Base-by-base conservation (phyloP, 495 filamentous ascomycete genomes). In the Penicillium tannophilum region DNA sequence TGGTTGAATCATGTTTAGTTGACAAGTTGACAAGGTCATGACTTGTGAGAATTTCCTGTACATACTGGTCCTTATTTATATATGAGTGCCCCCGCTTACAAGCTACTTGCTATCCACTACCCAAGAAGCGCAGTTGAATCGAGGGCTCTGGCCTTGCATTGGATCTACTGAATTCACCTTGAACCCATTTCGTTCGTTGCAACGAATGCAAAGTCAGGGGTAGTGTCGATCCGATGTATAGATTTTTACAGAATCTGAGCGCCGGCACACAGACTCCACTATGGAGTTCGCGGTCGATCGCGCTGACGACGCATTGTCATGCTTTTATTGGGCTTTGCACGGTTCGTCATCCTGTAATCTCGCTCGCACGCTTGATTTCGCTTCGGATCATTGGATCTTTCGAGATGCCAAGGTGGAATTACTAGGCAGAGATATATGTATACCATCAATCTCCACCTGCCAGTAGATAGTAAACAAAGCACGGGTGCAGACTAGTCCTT, bases 291-390 rank as follows among this genome's bases (percentile, higher is more conserved):
- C 47, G 47, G 54, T 47, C 48, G 60, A 59, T 30, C 51, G 33
- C 49, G 62, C 62, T 65, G 65, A 63, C 65, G 62, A 65, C 58
- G 51, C 58, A 30, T 39, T 51, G 58, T 57, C 39, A 49, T 59
- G 51, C 48, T 61, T 54, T 56, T 53, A 63, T 58, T 44, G 47
- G 5, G 43, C 8, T 31, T 57, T 30, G 44, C 23, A 39, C 1
- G 19, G 4, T 16, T 58, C 35, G 4, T 51, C 39, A 6, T 56
- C 57, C 54, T 57, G 54, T 44, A 57, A 54, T 60, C 31, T 60
- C 50, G 35, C 45, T 26, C 31, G 17, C 42, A 35, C 47, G 42
- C 6, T 26, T 45, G 11, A 28, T 9, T 28, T 24, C 46, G 26
- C 46, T 12, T 49, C 16, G 16, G 26, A 4, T 24, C 4, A 49